Evolutionary conservation across 2,329 filamentous ascomycete species (phyloP), one percentile per base, ranked within the genome.

Genomic region (Botrytis medusae): DNA sequence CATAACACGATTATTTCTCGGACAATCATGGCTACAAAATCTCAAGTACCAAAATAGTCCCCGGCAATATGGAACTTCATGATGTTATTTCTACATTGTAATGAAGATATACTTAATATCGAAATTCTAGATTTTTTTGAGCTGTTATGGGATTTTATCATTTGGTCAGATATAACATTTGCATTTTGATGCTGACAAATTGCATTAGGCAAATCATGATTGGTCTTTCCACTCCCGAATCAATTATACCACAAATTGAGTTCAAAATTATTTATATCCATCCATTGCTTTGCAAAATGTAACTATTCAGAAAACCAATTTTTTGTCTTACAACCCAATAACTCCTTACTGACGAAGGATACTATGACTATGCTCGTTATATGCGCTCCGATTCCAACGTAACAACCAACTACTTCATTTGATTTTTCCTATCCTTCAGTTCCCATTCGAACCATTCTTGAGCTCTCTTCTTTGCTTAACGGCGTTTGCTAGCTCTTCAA

Each of bases 401-500:
- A 9, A 29, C 2, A 22, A n/a, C 22, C 14, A 34, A 44, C 16
- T 22, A 12, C 29, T 44, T 20, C 7, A 29, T 46, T n/a, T 37
- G 18, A 18, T 22, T 5, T 22, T 22, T 42, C 25, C 10, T n/a
- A 25, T 6, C 32, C 46, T 14, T 54, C 25, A 68, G 20, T 60
- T 46, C 42, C 77, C 72, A 64, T 76, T 77, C 32, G 75, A 63
- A 57, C 72, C 72, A 10, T 77, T 77, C 32, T 71, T 71, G 4
- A 84, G 76, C 74, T 86, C 87, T 82, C 93, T 88, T 79, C 94
- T 88, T 81, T 91, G 88, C 81, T 91, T 90, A 71, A 98, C 93
- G 42, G 94, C 93, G 71, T 90, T 87, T 29, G 95, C 95, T 62
- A 99, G 88, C 69, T 86, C 86, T 77, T 92, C 91, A 18, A 98